Evolutionary conservation across 108 stramenopile genomes (phyloP), one percentile per base, ranked within the genome.

Genomic region (Parietichytrium sp.): DNA sequence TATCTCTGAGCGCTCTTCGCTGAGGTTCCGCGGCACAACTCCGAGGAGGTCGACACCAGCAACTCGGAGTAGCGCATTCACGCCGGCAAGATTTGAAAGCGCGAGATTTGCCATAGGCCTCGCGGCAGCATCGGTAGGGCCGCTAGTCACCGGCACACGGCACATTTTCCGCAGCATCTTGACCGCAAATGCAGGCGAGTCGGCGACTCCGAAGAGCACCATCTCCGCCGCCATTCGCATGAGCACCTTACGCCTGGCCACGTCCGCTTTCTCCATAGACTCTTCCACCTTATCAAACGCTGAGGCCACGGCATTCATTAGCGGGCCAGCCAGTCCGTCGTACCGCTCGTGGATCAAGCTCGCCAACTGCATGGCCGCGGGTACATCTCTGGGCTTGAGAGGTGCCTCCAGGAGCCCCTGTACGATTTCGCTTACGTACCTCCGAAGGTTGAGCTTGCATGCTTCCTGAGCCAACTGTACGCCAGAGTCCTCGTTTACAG

Each of bases 391-490:
- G 42, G 61, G 10, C 2, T 72, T 72, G 61, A 72, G 36, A 16
- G 29, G 20, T 6, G 61, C 61, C 23, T 72, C 61, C 29, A 72
- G 10, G 38, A 72, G 13, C 36, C 45, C 45, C n/a, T 33, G 12
- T 6, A 72, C 61, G 1, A 72, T 72, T 25, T 72, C 61, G 61
- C 61, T 72, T 42, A 72, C 61, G 61, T 72, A 72, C 10, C 61
- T 36, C 23, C 61, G 61, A 10, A 72, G 42, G 42, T 72, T 72
- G 33, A 72, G 61, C 20, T 72, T 72, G 61, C 38, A 10, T 7
- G 61, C 61, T n/a, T 72, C 61, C 23, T 8, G 10, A 23, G 61
- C 61, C 38, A 72, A 42, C 20, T 72, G 61, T 42, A n/a, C 42
- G 61, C 61, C 61, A 20, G 33, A 18, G 42, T 72, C 61, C 61